phyloP scores from a whole-genome alignment of 768 basidiomycete species.

The Dacryopinax spathularia region DNA sequence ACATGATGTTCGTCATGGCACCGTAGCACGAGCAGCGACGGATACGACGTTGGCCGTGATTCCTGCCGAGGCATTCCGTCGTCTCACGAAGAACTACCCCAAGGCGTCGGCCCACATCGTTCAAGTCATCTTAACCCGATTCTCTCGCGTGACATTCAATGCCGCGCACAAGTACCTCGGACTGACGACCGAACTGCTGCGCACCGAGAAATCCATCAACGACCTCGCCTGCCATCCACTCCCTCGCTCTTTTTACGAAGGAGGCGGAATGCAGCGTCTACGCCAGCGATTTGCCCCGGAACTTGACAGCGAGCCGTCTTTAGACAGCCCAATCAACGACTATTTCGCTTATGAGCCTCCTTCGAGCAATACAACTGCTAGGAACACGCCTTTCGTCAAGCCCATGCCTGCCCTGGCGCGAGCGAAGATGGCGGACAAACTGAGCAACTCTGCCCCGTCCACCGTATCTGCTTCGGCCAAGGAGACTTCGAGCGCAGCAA shows the following conservation, averaged over 20 bases:
- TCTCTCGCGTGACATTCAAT: slow-evolving; percentile 93
- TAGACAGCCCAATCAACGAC: slow-evolving; percentile 14
- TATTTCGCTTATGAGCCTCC: slow-evolving; percentile 24
- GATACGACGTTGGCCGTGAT: slow-evolving; percentile 98
- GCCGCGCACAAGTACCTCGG: slow-evolving; percentile 96
- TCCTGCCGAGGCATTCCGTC: slow-evolving; percentile 89
- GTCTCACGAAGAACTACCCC: slow-evolving; percentile 89
- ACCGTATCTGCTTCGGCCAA: background rate
- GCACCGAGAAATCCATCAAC: slow-evolving; percentile 94
- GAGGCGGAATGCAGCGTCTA: slow-evolving; percentile 76
- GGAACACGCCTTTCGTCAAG: background rate
- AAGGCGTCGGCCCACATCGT: slow-evolving; percentile 95
- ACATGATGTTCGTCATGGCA: slow-evolving; percentile 41
- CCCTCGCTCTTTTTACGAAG: slow-evolving; percentile 79
- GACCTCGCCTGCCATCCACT: slow-evolving; percentile 93
- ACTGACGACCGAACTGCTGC: slow-evolving; percentile 82
- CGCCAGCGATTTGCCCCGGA: slow-evolving; percentile 67
- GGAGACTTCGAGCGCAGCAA: background rate
- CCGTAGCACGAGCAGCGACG: slow-evolving; percentile 82
- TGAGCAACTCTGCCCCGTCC: background rate
- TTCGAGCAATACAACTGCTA: background rate
- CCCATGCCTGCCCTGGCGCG: background rate
- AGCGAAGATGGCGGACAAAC: background rate
- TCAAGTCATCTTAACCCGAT: slow-evolving; percentile 90
- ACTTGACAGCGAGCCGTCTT: slow-evolving; percentile 4